phyloP scores from a whole-genome alignment of 2,329 filamentous ascomycete genomes.

The Fulvia fulva region DNA sequence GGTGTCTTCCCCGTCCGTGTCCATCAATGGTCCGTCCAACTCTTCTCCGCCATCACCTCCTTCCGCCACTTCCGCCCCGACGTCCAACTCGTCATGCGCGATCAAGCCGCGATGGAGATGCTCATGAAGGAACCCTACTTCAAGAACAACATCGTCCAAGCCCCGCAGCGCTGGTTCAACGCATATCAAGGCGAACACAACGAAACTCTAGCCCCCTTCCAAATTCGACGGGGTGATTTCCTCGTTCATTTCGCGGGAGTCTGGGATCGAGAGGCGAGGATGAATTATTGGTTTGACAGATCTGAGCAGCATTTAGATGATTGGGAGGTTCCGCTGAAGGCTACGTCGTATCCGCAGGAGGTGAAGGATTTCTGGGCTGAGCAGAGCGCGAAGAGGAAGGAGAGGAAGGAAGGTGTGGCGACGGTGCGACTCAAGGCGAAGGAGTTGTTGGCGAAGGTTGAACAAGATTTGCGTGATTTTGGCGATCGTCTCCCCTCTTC shows the following conservation, averaged over 20 bases:
- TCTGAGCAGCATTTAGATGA: slow-evolving; percentile 38
- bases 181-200: slow-evolving; percentile 40
- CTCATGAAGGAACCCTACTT: slow-evolving; percentile 36
- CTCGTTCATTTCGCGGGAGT: slow-evolving; percentile 44
- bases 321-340: slow-evolving; percentile 37
- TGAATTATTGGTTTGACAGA: slow-evolving; percentile 38
- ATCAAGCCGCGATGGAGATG: slow-evolving; percentile 41
- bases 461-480: slow-evolving; percentile 27
- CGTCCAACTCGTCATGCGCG: slow-evolving; percentile 34
- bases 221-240: slow-evolving; percentile 40
- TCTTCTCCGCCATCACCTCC: slow-evolving; percentile 39
- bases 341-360: slow-evolving; percentile 36
- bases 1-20: slow-evolving; percentile 43
- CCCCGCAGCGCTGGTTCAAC: slow-evolving; percentile 45
- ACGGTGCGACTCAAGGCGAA: slow-evolving; percentile 22
- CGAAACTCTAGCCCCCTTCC: slow-evolving; percentile 34
- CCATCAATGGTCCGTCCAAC: slow-evolving; percentile 37
- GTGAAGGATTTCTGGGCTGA: slow-evolving; percentile 37
- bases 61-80: slow-evolving; percentile 39
- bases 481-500: slow-evolving; percentile 27
- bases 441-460: slow-evolving; percentile 24
- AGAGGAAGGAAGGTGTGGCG: slow-evolving; percentile 21
- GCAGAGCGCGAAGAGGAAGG: slow-evolving; percentile 25
- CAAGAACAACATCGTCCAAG: slow-evolving; percentile 31
- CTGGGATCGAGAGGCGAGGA: slow-evolving; percentile 31